Percentiles rank a stretch among this genome's conserved stretches.
Conservation (phyloP, 2,329 filamentous ascomycete genomes). For the Talaromyces amestolkiae region DNA sequence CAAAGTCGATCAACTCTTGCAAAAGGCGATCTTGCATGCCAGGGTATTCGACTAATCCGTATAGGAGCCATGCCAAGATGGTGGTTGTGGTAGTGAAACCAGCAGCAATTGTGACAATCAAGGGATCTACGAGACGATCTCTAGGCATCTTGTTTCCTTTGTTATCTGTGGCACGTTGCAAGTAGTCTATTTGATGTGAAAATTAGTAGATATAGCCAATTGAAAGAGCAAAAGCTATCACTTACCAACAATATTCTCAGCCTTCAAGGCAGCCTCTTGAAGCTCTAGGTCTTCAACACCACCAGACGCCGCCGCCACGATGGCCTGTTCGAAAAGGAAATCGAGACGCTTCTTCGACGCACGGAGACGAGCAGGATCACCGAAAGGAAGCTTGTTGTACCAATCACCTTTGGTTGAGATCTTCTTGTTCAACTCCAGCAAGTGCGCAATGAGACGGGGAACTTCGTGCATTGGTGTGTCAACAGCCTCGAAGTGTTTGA, state of each 20-base stretch:
- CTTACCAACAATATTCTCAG: constrained; percentile 38
- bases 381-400: constrained; percentile 59
- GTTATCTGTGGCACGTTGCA: constrained; percentile 5
- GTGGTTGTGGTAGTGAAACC: constrained; percentile 62
- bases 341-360: background rate
- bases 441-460: constrained; percentile 51
- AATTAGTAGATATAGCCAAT: background rate
- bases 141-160: constrained; percentile 11
- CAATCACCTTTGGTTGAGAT: constrained; percentile 55
- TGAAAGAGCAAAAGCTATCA: constrained; percentile 17
- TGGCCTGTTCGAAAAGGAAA: constrained; percentile 2
- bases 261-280: constrained; percentile 46
- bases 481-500: constrained; percentile 43
- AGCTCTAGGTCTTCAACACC: constrained; percentile 31
- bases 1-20: constrained; percentile 57
- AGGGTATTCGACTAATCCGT: constrained; percentile 53
- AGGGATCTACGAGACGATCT: background rate
- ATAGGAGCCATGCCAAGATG: constrained; percentile 59
- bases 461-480: constrained; percentile 54
- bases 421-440: constrained; percentile 59
- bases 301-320: constrained; percentile 18
- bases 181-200: constrained; percentile 25
- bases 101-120: constrained; percentile 54
- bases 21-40: constrained; percentile 58
- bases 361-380: constrained; percentile 37